Conservation (phyloP, 768 basidiomycete species). For the Cystofilobasidium macerans region DNA sequence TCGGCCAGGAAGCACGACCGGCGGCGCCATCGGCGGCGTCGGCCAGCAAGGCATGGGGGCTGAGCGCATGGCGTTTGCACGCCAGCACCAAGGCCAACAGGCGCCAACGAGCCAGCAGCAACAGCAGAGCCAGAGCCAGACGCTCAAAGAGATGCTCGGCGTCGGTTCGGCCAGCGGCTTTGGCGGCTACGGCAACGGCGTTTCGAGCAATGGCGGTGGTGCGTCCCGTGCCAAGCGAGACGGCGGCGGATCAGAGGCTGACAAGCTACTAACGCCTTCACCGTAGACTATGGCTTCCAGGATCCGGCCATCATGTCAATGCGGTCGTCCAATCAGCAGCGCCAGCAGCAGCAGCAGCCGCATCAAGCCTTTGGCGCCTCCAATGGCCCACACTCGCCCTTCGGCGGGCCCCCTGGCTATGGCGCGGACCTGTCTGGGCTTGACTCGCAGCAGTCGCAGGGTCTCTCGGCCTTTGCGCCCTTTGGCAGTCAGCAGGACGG, state of each 20-base stretch:
- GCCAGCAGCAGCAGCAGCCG: slow-evolving; percentile 24
- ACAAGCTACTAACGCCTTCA: background rate
- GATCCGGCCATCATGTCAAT: slow-evolving; percentile 34
- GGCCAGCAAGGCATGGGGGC: slow-evolving; percentile 10
- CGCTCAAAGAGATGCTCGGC: slow-evolving; percentile 27
- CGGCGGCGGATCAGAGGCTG: no score
- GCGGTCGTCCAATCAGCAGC: slow-evolving; percentile 20
- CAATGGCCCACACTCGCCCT: slow-evolving; percentile 8
- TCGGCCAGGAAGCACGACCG: background rate
- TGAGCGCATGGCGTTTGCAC: slow-evolving; percentile 20
- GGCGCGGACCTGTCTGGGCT: slow-evolving; percentile 4
- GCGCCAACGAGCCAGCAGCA: background rate
- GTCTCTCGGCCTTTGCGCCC: slow-evolving; percentile 12
- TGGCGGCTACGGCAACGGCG: slow-evolving; percentile 2
- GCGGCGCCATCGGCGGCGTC: no score
- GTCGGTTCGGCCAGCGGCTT: slow-evolving; percentile 19
- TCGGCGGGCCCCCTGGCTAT: slow-evolving; percentile 7
- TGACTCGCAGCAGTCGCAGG: no score
- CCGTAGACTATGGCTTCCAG: slow-evolving; percentile 25
- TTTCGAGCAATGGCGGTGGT: slow-evolving; percentile 1
- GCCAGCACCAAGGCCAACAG: slow-evolving; percentile 19
- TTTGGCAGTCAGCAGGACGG: slow-evolving; percentile 13
- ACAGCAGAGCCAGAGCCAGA: slow-evolving; percentile 23
- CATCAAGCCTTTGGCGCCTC: slow-evolving; percentile 12
- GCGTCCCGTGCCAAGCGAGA: no score